Evolutionary conservation across 345 rosid genomes (phyloP).

Genomic region (Rhodomyrtus tomentosa): DNA sequence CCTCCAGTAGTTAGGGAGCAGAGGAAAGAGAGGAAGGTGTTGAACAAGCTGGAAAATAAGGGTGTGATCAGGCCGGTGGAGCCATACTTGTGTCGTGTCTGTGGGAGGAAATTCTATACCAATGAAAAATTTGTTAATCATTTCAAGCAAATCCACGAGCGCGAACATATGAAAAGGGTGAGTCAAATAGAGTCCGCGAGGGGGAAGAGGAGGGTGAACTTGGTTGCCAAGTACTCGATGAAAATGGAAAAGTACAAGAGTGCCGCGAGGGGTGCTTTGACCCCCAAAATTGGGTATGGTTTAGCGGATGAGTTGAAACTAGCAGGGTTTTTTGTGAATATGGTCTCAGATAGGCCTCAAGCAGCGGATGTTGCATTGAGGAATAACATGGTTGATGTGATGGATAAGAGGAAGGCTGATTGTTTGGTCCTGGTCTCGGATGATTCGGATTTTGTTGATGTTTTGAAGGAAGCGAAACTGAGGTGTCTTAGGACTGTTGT

Average conservation of each 20-base stretch:
- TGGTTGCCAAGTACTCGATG: conserved; percentile 60
- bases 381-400: conserved; percentile 58
- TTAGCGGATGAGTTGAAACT: conserved; percentile 62
- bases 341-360: conserved; percentile 63
- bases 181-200: conserved; percentile 72
- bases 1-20: conserved; percentile 45
- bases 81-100: conserved; percentile 55
- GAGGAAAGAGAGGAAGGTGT: conserved; percentile 41
- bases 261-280: conserved; percentile 41
- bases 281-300: conserved; percentile 61
- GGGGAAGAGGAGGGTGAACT: conserved; percentile 64
- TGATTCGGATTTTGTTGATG: conserved; percentile 62
- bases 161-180: conserved; percentile 66
- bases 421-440: conserved; percentile 80
- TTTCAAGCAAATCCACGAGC: conserved; percentile 77
- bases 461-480: conserved; percentile 58
- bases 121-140: conserved; percentile 61
- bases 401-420: conserved; percentile 62
- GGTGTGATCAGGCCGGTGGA: conserved; percentile 45
- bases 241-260: conserved; percentile 75
- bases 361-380: conserved; percentile 62
- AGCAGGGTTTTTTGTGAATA: conserved; percentile 63
- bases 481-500: conserved; percentile 75
- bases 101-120: conserved; percentile 64
- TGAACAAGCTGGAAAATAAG: conserved; percentile 52